Evolutionary conservation across 116 monocot genomes (phyloP), one percentile per base, ranked within the genome.

Genomic region (Iris pallida): DNA sequence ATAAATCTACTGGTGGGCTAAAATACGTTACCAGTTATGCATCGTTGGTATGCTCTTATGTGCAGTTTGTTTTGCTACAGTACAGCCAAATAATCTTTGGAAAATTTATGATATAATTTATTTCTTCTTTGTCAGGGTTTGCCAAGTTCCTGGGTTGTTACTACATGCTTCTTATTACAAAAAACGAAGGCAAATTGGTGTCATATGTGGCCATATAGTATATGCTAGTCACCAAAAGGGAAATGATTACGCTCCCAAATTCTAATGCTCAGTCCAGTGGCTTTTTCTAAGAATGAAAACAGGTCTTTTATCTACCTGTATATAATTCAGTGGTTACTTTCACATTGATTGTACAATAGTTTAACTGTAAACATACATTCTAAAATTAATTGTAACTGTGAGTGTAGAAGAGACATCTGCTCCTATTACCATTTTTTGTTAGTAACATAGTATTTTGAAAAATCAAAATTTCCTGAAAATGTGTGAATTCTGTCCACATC

Each of bases 21-120:
- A 90, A 82, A 54, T 90, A 88, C 68, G 86, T 98, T 40, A 92
- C 93, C 42, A 80, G 61, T 52, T 98, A 88, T 75, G 98, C 11
- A 92, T 98, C 80, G 76, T 93, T 59, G 98, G 98, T 90, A 79
- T 45, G 87, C n/a, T 30, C 47, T 8, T 61, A 13, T 20, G 0
- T 76, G 0, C 47, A 2, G n/a, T 64, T 16, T n/a, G n/a, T n/a
- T n/a, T n/a, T n/a, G n/a, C n/a, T n/a, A n/a, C n/a, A n/a, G n/a
- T n/a, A n/a, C 13, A 8, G n/a, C n/a, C n/a, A n/a, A n/a, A n/a
- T n/a, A n/a, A n/a, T n/a, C n/a, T n/a, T n/a, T n/a, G n/a, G 30
- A 43, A n/a, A 16, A 11, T 65, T 8, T 65, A 20, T 65, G 20
- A 51, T 51, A 8, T 46, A n/a, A 19, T 9, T 6, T 20, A 16